phyloP scores from a whole-genome alignment of 768 basidiomycete species.

The Thelephora aurantiotincta region DNA sequence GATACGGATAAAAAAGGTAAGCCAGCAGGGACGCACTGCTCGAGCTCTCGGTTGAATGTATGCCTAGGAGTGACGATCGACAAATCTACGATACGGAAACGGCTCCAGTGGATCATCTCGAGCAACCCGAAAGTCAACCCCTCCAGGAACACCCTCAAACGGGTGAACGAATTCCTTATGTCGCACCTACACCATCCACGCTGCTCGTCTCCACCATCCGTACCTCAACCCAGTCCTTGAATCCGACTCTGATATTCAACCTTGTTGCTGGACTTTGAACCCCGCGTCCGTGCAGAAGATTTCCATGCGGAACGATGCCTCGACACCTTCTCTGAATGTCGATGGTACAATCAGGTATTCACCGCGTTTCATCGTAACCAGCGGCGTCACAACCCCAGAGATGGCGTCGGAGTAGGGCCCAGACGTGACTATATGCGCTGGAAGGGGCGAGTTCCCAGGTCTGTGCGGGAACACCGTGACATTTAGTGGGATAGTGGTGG shows the following conservation, averaged over 20 bases:
- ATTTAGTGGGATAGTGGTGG: constrained; percentile 37
- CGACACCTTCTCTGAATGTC: constrained; percentile 48
- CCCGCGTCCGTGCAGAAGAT: constrained; percentile 36
- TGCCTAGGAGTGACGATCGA: constrained; percentile 12
- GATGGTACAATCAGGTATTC: constrained; percentile 65
- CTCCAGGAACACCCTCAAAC: constrained; percentile 64
- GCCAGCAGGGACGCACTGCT: not conserved
- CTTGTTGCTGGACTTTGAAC: constrained; percentile 5
- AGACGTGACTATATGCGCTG: constrained; percentile 44
- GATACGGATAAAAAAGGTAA: not conserved
- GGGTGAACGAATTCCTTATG: constrained; percentile 64
- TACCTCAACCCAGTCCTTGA: not conserved
- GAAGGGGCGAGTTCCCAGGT: constrained; percentile 17
- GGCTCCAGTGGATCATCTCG: constrained; percentile 80
- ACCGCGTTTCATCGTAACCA: constrained; percentile 37
- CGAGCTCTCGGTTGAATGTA: not conserved
- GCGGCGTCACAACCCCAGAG: constrained; percentile 54
- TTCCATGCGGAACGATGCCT: constrained; percentile 42
- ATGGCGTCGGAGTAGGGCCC: constrained; percentile 68
- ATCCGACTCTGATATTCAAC: too few species aligned
- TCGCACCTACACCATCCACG: constrained; percentile 13
- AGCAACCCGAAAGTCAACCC: constrained; percentile 71
- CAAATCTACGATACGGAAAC: constrained; percentile 54
- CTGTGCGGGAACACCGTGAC: constrained; percentile 35
- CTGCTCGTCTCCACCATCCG: not conserved